phyloP scores from a whole-genome alignment of 352 stramenopile genomes.

The Pythium brachiatum region DNA sequence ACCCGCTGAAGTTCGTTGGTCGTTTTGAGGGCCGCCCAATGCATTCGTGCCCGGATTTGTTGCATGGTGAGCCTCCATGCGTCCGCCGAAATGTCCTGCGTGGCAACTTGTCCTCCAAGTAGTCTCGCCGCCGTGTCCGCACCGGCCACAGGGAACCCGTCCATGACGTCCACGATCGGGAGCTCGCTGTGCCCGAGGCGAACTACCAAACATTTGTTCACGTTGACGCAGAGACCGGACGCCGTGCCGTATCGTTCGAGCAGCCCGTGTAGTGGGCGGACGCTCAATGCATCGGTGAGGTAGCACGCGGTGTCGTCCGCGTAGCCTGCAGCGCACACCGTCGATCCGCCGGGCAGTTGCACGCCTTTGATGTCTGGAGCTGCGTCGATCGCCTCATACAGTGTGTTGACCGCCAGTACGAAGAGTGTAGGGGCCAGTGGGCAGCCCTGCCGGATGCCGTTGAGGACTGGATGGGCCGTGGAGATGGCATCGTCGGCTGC shows the following conservation, averaged over 20 bases:
- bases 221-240: neutral
- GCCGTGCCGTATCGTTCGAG: neutral
- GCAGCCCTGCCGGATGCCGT: constrained; percentile 13
- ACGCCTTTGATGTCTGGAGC: neutral
- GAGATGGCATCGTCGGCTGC: neutral
- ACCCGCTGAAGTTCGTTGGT: constrained; percentile 6
- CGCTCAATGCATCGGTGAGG: neutral
- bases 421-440: constrained; percentile 7
- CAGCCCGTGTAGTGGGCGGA: neutral
- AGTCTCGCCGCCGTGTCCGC: neutral
- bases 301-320: neutral
- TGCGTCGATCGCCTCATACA: neutral
- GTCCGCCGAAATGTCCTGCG: neutral
- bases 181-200: neutral
- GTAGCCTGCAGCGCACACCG: neutral
- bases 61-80: neutral
- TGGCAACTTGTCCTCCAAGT: neutral
- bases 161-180: too few relatives aligned
- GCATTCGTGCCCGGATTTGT: neutral
- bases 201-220: neutral
- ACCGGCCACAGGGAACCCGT: neutral
- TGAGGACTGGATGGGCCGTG: neutral
- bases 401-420: neutral
- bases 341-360: neutral
- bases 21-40: constrained; percentile 1